These are phyloP conservation scores for Westerdykella ornata DNA, from an alignment of 2,329 filamentous ascomycete species.

Conservation along the genomic window DNA sequence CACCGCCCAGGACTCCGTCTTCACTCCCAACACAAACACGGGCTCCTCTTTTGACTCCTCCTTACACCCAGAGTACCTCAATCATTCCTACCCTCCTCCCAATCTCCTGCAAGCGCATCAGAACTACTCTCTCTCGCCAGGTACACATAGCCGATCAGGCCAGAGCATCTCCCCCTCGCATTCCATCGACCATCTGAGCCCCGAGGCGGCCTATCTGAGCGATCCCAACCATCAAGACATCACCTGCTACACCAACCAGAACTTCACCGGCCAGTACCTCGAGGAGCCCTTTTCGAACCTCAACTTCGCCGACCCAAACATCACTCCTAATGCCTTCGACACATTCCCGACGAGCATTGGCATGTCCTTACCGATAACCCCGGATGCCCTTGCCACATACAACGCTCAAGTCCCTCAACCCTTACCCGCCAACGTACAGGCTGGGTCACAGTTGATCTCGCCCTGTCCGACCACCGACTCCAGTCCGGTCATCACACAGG, in stretches of 20 bases:
- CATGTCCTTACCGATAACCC: conserved; percentile 24
- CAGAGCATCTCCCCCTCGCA: conserved; percentile 34
- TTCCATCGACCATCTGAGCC: conserved; percentile 36
- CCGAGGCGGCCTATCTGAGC: conserved; percentile 30
- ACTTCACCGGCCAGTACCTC: conserved; percentile 25
- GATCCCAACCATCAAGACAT: conserved; percentile 28
- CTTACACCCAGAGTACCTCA: conserved; percentile 27
- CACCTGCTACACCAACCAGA: conserved; percentile 30
- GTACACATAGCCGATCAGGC: conserved; percentile 22
- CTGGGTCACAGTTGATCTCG: conserved; percentile 31
- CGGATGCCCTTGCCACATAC: conserved; percentile 23
- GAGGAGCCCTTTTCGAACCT: conserved; percentile 25
- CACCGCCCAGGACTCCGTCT: conserved; percentile 23
- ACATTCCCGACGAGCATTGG: conserved; percentile 19
- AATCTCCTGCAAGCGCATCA: conserved; percentile 23
- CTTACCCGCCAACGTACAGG: conserved; percentile 16
- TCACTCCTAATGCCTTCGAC: conserved; percentile 15
- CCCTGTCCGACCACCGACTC: conserved; percentile 33
- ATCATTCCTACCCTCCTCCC: conserved; percentile 25
- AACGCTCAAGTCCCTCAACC: conserved; percentile 18
- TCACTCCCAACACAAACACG: conserved; percentile 21
- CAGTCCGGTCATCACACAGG: conserved; percentile 32
- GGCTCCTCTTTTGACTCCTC: conserved; percentile 34
- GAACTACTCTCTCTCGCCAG: conserved; percentile 26
- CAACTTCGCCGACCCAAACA: conserved; percentile 22